A percentile compares a stretch with the other conserved stretches of the same genome.
These are phyloP conservation scores for Hylodesmum podocarpum DNA, from an alignment of 306 rosid genomes.

Conservation along the genomic window DNA sequence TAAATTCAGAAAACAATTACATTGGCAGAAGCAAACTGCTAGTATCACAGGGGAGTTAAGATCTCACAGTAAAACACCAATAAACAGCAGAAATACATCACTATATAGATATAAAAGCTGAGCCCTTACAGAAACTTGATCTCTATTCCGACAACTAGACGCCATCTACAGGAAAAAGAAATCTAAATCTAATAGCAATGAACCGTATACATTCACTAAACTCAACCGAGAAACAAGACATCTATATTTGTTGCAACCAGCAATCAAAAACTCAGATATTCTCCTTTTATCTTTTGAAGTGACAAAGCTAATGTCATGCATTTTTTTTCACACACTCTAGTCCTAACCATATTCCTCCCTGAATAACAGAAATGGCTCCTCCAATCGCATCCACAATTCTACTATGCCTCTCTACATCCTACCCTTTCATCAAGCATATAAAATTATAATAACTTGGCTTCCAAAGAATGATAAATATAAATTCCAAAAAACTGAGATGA, in stretches of 20 bases:
- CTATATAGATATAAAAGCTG: not conserved
- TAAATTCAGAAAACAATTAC: conserved; percentile 31
- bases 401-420: not conserved
- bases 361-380: not conserved
- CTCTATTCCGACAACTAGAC: not conserved
- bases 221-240: conserved; percentile 1
- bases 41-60: not conserved
- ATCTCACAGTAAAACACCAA: conserved; percentile 1
- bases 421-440: not conserved
- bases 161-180: not conserved
- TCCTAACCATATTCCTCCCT: conserved; percentile 1
- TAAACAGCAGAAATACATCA: not conserved
- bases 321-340: not conserved
- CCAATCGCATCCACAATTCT: not conserved
- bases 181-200: conserved; percentile 3
- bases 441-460: not conserved
- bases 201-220: not conserved
- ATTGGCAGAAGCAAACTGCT: not conserved
- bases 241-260: not conserved
- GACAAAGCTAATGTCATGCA: not conserved
- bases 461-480: not conserved
- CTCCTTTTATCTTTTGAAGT: not conserved
- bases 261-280: not conserved
- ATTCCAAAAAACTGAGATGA: not conserved
- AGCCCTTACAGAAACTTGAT: not conserved